Evolutionary conservation across 106 monocot species (phyloP).

Genomic region (Vanilla planifolia): DNA sequence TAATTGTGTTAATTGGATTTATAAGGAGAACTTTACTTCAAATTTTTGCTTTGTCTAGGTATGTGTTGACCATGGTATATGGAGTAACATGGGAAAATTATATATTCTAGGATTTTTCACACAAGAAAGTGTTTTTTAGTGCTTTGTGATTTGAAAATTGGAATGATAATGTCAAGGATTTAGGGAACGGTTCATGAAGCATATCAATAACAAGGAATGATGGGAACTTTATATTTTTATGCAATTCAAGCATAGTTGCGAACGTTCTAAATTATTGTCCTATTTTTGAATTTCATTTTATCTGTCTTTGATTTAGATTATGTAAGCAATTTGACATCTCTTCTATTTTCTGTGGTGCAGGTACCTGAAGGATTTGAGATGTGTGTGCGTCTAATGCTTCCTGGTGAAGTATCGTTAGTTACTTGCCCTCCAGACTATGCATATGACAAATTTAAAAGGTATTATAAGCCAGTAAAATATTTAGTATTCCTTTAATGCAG

Average conservation of each 20-base stretch:
- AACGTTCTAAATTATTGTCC: not conserved
- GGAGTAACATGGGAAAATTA: no score
- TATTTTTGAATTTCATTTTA: not conserved
- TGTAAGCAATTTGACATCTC: not conserved
- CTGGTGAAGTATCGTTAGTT: slow-evolving; percentile 78
- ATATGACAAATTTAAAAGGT: slow-evolving; percentile 95
- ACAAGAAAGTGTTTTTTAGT: no score
- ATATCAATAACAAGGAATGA: not conserved
- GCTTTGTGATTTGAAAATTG: not conserved
- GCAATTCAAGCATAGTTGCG: no score
- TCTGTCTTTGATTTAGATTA: not conserved
- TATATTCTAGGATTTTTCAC: no score
- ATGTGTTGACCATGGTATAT: no score
- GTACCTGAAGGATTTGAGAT: slow-evolving; percentile 97
- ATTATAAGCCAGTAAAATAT: not conserved
- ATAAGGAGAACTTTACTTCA: no score
- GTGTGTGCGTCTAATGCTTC: slow-evolving; percentile 92
- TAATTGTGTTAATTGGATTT: no score
- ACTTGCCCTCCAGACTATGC: slow-evolving; percentile 98
- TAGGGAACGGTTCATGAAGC: not conserved
- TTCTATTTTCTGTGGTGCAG: slow-evolving; percentile 27
- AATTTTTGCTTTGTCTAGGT: no score
- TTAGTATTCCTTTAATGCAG: not conserved
- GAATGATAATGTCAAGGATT: not conserved
- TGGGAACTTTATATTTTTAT: not conserved